Evolutionary conservation across 2,329 filamentous ascomycete species (phyloP), one percentile per base, ranked within the genome.

Genomic region (Madurella fahalii): DNA sequence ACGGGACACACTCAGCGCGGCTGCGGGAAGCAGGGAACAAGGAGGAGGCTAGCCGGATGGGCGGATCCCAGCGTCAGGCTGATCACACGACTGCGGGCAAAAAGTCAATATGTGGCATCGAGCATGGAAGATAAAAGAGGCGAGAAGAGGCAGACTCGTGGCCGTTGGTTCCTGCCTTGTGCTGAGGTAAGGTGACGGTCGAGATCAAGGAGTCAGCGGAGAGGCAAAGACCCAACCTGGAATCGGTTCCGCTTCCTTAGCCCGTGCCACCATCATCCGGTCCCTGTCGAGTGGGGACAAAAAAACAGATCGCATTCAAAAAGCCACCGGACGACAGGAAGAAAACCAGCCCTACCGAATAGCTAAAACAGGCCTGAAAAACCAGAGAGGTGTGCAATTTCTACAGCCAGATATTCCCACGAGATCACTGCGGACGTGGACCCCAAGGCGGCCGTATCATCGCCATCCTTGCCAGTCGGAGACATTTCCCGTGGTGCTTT

Each of bases 181-280:
- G 58, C 55, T 60, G 48, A 54, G 52, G 52, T 50, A 52, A 53
- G 57, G 54, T 51, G 52, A 49, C 25, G 48, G 47, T 43, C 43
- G 48, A 53, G 57, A 51, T 50, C 52, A 49, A 57, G 56, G 56
- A 58, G 53, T 51, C 51, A 56, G 56, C 54, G 40, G 50, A 55
- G 58, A 60, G 58, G 58, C 58, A 53, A 53, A 60, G 58, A 56
- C 46, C 56, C 48, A 56, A 57, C 52, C 49, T 54, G 57, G 52
- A 48, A 55, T 50, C 32, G 42, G 40, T 32, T 49, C 53, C 44
- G 17, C 47, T 54, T 47, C 37, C 44, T 54, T 51, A 32, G 53
- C 53, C 47, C 37, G 53, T 50, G 57, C 55, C 50, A 55, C 54
- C 41, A 52, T 41, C 49, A 45, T 54, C 48, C 48, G 47, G 44